phyloP scores from a whole-genome alignment of 2,329 filamentous ascomycete genomes.

The Fusarium odoratissimum region DNA sequence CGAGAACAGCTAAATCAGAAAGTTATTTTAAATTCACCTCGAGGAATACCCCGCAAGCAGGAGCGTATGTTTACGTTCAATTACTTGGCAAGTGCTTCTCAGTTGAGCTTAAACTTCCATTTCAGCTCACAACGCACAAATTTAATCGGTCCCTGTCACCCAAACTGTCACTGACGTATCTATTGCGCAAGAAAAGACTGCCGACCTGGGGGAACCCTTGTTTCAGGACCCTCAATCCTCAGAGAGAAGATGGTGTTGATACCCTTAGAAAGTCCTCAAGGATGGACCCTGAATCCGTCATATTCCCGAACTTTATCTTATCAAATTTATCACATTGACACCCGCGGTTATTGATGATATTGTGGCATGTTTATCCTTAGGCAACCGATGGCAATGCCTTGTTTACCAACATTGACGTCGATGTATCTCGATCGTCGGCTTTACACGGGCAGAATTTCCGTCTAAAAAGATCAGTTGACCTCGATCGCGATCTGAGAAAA shows the following conservation, averaged over 20 bases:
- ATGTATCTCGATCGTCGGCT: slow-evolving; percentile 36
- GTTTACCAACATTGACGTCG: slow-evolving; percentile 27
- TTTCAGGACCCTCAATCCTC: neutral
- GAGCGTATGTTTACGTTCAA: neutral
- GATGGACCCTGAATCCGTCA: slow-evolving; percentile 30
- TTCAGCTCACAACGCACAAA: neutral
- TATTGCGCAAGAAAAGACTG: neutral
- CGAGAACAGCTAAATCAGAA: neutral
- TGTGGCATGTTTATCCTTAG: slow-evolving; percentile 1
- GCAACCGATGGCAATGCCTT: slow-evolving; percentile 13
- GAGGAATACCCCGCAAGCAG: neutral
- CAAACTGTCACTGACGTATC: neutral
- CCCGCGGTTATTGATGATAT: neutral
- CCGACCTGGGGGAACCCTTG: slow-evolving; percentile 6
- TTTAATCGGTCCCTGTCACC: neutral
- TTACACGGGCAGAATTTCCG: slow-evolving; percentile 9
- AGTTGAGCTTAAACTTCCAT: neutral
- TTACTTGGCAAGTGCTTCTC: neutral
- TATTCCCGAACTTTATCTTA: slow-evolving; percentile 5
- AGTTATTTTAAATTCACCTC: neutral
- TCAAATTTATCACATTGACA: neutral
- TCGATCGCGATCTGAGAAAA: slow-evolving; percentile 33
- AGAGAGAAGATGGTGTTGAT: slow-evolving; percentile 30
- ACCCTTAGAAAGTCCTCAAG: slow-evolving; percentile 21
- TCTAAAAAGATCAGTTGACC: slow-evolving; percentile 26